Evolutionary conservation across 306 rosid genomes (phyloP).

Genomic region (Carpinus fangiana): DNA sequence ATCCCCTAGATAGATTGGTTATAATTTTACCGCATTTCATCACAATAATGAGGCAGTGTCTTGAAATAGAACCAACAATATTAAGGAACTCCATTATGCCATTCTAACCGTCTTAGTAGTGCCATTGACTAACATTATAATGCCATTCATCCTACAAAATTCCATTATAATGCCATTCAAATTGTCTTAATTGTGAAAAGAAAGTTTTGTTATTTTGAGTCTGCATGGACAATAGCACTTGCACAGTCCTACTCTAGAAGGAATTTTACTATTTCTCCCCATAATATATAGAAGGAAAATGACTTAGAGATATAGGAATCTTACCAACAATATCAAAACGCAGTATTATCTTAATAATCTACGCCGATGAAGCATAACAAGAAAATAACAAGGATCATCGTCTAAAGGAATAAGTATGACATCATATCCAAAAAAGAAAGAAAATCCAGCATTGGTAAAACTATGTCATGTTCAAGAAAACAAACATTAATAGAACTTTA

Average conservation of each 20-base stretch:
- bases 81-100: background rate
- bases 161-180: background rate
- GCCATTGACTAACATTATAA: background rate
- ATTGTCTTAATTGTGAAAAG: background rate
- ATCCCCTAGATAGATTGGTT: background rate
- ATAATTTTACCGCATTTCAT: background rate
- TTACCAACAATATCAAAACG: background rate
- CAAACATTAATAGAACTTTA: conserved; percentile 12
- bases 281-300: background rate
- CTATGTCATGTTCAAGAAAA: background rate
- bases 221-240: background rate
- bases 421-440: background rate
- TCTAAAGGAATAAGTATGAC: background rate
- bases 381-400: background rate
- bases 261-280: background rate
- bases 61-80: background rate
- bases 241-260: background rate
- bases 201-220: background rate
- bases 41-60: background rate
- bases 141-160: background rate
- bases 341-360: background rate
- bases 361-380: background rate
- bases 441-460: background rate
- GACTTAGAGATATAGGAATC: background rate
- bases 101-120: background rate